These are phyloP conservation scores for Dysphania ambrosioides DNA, from an alignment of 148 eudicot genomes.

Conservation along the genomic window DNA sequence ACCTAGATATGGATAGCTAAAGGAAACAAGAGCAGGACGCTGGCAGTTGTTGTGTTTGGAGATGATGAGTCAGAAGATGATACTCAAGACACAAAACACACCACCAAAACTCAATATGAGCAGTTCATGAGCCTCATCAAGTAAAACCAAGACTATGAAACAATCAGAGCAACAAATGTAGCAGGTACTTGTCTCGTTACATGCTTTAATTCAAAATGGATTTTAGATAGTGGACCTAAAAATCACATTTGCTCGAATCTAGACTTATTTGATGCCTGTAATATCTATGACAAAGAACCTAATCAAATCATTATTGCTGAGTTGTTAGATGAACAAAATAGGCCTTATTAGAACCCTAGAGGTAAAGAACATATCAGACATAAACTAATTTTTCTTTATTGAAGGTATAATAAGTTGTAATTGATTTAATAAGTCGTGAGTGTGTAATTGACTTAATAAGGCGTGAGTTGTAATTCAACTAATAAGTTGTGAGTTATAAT, in stretches of 20 bases:
- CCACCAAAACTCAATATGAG: not conserved
- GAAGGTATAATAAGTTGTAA: no score
- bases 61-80: no score
- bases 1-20: not conserved
- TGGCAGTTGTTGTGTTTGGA: not conserved
- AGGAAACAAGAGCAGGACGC: not conserved
- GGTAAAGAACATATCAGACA: no score
- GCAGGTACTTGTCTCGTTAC: not conserved
- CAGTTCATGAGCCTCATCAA: not conserved
- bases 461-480: no score
- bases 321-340: no score
- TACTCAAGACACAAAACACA: not conserved
- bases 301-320: not conserved
- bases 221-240: not conserved
- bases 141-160: not conserved
- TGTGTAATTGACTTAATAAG: no score
- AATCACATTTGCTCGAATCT: not conserved
- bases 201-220: not conserved
- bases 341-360: no score
- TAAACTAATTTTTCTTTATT: not conserved
- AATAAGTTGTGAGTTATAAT: not conserved
- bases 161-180: not conserved
- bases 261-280: not conserved
- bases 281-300: not conserved
- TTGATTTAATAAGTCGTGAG: no score